Evolutionary conservation across 257 asterid genomes (phyloP).

Genomic region (Gentiana straminea): DNA sequence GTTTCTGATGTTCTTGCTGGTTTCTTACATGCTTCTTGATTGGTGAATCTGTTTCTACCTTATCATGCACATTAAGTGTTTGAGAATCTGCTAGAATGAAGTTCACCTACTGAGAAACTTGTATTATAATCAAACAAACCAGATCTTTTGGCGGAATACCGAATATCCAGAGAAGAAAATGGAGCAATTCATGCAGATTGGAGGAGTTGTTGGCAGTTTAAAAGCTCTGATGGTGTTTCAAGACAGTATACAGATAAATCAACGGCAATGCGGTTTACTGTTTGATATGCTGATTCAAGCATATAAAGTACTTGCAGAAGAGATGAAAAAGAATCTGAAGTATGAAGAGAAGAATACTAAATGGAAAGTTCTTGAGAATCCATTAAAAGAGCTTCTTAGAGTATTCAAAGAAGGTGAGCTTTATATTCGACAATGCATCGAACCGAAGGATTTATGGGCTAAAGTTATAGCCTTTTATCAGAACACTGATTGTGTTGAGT

Average conservation of each 20-base stretch:
- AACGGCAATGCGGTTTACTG: slow-evolving; percentile 53
- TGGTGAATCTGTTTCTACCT: no score
- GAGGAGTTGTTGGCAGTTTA: slow-evolving; percentile 75
- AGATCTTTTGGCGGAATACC: no score
- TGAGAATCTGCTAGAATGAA: no score
- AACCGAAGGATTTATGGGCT: slow-evolving; percentile 64
- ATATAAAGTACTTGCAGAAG: slow-evolving; percentile 39
- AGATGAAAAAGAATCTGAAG: slow-evolving; percentile 50
- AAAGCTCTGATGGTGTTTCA: slow-evolving; percentile 64
- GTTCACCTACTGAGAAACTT: no score
- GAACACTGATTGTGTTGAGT: slow-evolving; percentile 55
- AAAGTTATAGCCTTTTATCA: slow-evolving; percentile 48
- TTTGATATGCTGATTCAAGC: slow-evolving; percentile 55
- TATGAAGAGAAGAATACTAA: slow-evolving; percentile 60
- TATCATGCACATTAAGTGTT: no score
- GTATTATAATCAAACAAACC: no score
- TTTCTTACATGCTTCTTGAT: no score
- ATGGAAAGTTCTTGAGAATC: slow-evolving; percentile 72
- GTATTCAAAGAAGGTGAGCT: slow-evolving; percentile 63
- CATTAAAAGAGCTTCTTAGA: slow-evolving; percentile 59
- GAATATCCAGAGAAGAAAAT: slow-evolving; percentile 24
- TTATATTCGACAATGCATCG: slow-evolving; percentile 53
- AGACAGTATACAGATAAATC: slow-evolving; percentile 42
- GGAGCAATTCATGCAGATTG: slow-evolving; percentile 92
- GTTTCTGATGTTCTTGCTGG: no score